These are phyloP conservation scores for Metarhizium guizhouense DNA, from an alignment of 2,329 filamentous ascomycete genomes.

Conservation along the genomic window DNA sequence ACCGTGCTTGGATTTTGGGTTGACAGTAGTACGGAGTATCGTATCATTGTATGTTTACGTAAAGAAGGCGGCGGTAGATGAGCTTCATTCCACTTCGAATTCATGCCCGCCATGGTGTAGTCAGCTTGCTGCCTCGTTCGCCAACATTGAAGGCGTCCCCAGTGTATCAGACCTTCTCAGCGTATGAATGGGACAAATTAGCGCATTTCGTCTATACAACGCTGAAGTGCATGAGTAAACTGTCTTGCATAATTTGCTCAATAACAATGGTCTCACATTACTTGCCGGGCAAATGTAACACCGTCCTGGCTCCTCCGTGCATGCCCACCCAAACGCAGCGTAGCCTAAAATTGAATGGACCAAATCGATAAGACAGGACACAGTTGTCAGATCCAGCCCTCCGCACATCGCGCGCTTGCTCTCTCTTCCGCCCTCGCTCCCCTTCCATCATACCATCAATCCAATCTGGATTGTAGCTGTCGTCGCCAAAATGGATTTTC, in stretches of 20 bases:
- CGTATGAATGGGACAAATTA: background rate
- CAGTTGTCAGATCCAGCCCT: background rate
- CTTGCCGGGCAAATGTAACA: no score
- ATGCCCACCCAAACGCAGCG: background rate
- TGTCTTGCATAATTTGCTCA: background rate
- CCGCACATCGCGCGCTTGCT: background rate
- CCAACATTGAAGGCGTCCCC: background rate
- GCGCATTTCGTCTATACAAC: background rate
- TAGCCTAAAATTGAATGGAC: no score
- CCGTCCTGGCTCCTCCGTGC: background rate
- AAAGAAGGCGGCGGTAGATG: background rate
- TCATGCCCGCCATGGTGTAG: background rate
- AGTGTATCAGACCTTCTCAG: background rate
- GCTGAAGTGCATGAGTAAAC: no score
- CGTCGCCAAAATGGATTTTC: slow-evolving; percentile 33
- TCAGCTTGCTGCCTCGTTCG: background rate
- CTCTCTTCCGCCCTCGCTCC: background rate
- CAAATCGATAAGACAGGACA: slow-evolving; percentile 6
- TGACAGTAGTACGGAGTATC: background rate
- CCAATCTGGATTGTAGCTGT: background rate
- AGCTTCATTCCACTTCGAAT: background rate
- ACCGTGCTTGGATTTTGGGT: background rate
- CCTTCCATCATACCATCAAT: background rate
- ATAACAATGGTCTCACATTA: background rate
- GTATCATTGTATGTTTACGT: background rate